A percentile compares a stretch with the other conserved stretches of the same genome.
These are phyloP conservation scores for Saururus chinensis DNA, from an alignment of 164 flowering plant genomes.

Conservation along the genomic window DNA sequence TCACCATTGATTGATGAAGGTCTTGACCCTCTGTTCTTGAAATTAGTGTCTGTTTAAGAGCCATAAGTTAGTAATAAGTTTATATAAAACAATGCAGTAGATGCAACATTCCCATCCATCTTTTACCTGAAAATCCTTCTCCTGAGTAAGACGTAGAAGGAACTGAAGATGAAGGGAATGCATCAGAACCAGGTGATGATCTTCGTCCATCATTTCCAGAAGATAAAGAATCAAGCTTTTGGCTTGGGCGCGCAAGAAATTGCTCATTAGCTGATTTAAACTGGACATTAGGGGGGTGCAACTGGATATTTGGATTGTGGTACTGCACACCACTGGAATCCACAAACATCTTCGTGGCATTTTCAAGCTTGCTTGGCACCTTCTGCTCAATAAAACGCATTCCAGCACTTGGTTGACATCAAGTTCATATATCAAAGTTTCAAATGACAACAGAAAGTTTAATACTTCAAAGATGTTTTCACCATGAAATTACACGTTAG, in stretches of 20 bases:
- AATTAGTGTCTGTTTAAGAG: slow-evolving; percentile 20
- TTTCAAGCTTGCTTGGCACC: slow-evolving; percentile 43
- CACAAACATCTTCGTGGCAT: slow-evolving; percentile 18
- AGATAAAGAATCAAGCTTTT: slow-evolving; percentile 18
- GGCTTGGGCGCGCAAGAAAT: slow-evolving; percentile 15
- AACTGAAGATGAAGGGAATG: slow-evolving; percentile 8
- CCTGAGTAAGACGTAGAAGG: slow-evolving; percentile 17
- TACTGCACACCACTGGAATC: slow-evolving; percentile 26
- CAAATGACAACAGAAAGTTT: too few species aligned
- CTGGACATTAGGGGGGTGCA: not conserved
- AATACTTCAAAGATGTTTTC: too few species aligned
- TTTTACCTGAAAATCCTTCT: slow-evolving; percentile 32
- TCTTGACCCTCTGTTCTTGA: slow-evolving; percentile 15
- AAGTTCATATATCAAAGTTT: not conserved
- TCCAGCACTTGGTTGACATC: slow-evolving; percentile 2
- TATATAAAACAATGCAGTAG: not conserved
- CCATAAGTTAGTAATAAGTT: slow-evolving; percentile 3
- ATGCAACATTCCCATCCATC: not conserved
- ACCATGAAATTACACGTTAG: too few species aligned
- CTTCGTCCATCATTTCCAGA: slow-evolving; percentile 14
- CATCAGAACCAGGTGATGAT: slow-evolving; percentile 22
- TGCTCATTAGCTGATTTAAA: slow-evolving; percentile 23
- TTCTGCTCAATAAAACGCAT: slow-evolving; percentile 30
- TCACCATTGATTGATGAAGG: slow-evolving; percentile 18
- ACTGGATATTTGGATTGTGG: slow-evolving; percentile 3